Base-by-base conservation (phyloP, 176 grass and related monocot genomes). In the Musa beccarii region DNA sequence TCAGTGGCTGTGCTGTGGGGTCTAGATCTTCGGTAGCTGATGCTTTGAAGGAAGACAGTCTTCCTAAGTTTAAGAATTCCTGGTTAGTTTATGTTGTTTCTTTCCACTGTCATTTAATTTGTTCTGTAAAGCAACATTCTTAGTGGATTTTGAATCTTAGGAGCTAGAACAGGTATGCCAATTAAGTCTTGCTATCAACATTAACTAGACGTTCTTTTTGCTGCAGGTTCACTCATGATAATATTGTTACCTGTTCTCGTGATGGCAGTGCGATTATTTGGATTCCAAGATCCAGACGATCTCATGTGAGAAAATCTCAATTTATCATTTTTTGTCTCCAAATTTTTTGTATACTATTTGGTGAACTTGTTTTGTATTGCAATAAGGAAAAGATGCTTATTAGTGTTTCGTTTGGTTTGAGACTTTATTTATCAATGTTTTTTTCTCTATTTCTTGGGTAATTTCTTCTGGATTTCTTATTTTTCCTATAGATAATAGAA, bases 191-290 rank as follows among this genome's bases (percentile, higher is more conserved):
- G 14, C 52, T 81, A 43, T 63, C 7, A 75, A 73, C 80, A 21
- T 74, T 77, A 49, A 80, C 17, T 29, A 51, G 20, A 5, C 51
- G 75, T 12, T 76, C 3, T 57, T 83, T 73, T 49, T 75, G 34
- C 34, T 51, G 13, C 63, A 98, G 94, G 94, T 93, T 98, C 63
- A 93, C 88, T 28, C 94, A 98, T 83, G 85, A 87, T 69, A 93
- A 98, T 82, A 93, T 98, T 80, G 94, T 98, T 79, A 98, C 94
- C 21, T 98, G 94, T 80, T 98, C 94, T 53, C 94, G 88, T 74
- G 94, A 98, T 87, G 94, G 94, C 54, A 98, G 94, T 78, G 94
- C 94, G 68, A 98, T 98, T 83, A 98, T 98, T 85, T 98, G 94
- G 94, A 82, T 98, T 82, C 94, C 94, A 69, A 90, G 94, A 80